Percentiles rank a stretch among this genome's conserved stretches.
Conservation (phyloP, 441 rosid genomes). For the Croton setiger region DNA sequence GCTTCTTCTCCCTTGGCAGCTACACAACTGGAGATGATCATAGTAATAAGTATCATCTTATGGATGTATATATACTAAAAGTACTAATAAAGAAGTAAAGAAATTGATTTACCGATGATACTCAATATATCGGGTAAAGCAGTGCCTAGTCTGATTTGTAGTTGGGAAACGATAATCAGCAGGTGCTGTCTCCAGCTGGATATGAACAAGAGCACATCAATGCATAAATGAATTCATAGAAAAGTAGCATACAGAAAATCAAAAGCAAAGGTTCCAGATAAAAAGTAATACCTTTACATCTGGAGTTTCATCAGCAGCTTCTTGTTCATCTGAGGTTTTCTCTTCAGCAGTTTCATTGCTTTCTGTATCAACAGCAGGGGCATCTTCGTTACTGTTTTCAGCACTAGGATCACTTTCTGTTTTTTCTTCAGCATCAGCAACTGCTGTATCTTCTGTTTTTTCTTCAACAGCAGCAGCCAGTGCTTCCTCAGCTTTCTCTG, state of each 20-base stretch:
- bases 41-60: conserved; percentile 2
- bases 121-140: conserved; percentile 89
- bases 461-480: conserved; percentile 9
- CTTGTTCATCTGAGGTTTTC: conserved; percentile 42
- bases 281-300: conserved; percentile 64
- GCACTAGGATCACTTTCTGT: conserved; percentile 39
- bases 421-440: conserved; percentile 45
- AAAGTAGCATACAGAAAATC: background rate
- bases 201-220: conserved; percentile 17
- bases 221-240: conserved; percentile 20
- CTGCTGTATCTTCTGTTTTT: conserved; percentile 16
- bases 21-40: conserved; percentile 51
- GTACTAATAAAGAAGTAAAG: background rate
- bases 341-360: conserved; percentile 38
- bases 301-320: conserved; percentile 55
- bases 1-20: conserved; percentile 97
- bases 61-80: background rate
- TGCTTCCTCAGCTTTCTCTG: conserved; percentile 7
- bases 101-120: conserved; percentile 63
- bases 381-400: conserved; percentile 33
- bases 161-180: conserved; percentile 97
- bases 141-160: conserved; percentile 93
- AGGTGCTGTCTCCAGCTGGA: conserved; percentile 94
- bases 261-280: background rate
- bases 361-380: conserved; percentile 46